Percentiles rank a stretch among this genome's conserved stretches.
Evolutionary conservation across 2,329 filamentous ascomycete genomes (phyloP).

Genomic region (Curvularia lunata): DNA sequence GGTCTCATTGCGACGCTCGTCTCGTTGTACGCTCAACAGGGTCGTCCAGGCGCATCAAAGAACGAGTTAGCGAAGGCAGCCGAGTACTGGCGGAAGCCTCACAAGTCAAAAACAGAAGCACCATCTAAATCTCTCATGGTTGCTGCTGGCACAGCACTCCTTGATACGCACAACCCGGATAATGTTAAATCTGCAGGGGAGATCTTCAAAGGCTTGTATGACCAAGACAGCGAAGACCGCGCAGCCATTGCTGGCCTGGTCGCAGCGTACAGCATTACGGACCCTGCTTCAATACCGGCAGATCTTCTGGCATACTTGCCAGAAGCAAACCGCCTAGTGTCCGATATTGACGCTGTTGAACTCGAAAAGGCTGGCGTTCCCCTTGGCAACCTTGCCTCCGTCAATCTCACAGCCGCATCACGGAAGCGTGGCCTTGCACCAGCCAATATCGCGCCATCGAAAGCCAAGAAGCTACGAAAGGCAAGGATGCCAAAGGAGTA

Average conservation of each 20-base stretch:
- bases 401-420: slow-evolving; percentile 48
- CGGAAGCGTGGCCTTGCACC: slow-evolving; percentile 46
- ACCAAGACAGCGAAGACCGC: slow-evolving; percentile 69
- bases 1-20: slow-evolving; percentile 82
- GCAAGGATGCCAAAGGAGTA: slow-evolving; percentile 74
- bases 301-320: slow-evolving; percentile 64
- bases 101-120: slow-evolving; percentile 58
- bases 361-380: slow-evolving; percentile 73
- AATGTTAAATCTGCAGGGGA: slow-evolving; percentile 74
- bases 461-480: slow-evolving; percentile 64
- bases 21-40: slow-evolving; percentile 77
- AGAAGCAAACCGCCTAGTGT: slow-evolving; percentile 66
- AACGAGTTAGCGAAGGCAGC: slow-evolving; percentile 79
- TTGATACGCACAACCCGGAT: slow-evolving; percentile 72
- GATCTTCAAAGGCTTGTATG: slow-evolving; percentile 77
- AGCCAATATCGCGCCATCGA: slow-evolving; percentile 54
- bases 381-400: slow-evolving; percentile 42
- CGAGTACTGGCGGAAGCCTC: slow-evolving; percentile 71
- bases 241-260: slow-evolving; percentile 82
- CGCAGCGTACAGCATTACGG: slow-evolving; percentile 73
- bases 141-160: slow-evolving; percentile 81
- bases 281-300: slow-evolving; percentile 62
- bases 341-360: slow-evolving; percentile 64
- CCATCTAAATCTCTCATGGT: slow-evolving; percentile 65
- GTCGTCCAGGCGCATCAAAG: slow-evolving; percentile 74